Evolutionary conservation across 805 yeast species (phyloP).

Genomic region (Metschnikowia rubicola): DNA sequence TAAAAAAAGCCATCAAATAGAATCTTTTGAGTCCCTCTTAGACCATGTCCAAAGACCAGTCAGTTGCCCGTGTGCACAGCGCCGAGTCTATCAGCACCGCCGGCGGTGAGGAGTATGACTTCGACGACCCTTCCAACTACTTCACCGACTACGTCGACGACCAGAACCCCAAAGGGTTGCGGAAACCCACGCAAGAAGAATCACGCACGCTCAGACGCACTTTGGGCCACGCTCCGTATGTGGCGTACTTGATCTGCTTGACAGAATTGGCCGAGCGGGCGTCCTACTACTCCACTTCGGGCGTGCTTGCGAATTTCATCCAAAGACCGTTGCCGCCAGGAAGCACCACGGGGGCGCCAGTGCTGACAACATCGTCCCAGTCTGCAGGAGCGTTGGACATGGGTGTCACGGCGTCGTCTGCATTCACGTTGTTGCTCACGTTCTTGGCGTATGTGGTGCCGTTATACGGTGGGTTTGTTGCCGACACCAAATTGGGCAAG

Average conservation of each 20-base stretch:
- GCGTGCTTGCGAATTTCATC: constrained; percentile 46
- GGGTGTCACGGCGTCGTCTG: constrained; percentile 46
- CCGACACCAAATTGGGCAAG: constrained; percentile 48
- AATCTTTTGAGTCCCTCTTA: background rate
- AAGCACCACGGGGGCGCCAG: constrained; percentile 43
- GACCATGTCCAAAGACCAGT: background rate
- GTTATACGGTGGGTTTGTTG: constrained; percentile 49
- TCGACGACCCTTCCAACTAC: constrained; percentile 16
- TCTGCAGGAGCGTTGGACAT: constrained; percentile 50
- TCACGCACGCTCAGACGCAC: constrained; percentile 28
- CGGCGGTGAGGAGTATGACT: constrained; percentile 16
- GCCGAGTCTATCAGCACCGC: background rate
- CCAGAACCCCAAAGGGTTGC: constrained; percentile 35
- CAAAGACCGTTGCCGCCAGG: constrained; percentile 51
- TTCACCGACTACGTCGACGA: constrained; percentile 28
- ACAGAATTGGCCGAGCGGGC: constrained; percentile 54
- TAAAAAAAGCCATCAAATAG: background rate
- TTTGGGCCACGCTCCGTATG: constrained; percentile 47
- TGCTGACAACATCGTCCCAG: constrained; percentile 26
- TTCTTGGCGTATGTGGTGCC: constrained; percentile 51
- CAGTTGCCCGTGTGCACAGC: background rate
- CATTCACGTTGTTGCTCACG: constrained; percentile 45
- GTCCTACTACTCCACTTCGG: constrained; percentile 47
- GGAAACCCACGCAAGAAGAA: constrained; percentile 32
- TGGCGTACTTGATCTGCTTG: constrained; percentile 46